phyloP scores from a whole-genome alignment of 2,329 filamentous ascomycete genomes.

The Neonectria coccinea region DNA sequence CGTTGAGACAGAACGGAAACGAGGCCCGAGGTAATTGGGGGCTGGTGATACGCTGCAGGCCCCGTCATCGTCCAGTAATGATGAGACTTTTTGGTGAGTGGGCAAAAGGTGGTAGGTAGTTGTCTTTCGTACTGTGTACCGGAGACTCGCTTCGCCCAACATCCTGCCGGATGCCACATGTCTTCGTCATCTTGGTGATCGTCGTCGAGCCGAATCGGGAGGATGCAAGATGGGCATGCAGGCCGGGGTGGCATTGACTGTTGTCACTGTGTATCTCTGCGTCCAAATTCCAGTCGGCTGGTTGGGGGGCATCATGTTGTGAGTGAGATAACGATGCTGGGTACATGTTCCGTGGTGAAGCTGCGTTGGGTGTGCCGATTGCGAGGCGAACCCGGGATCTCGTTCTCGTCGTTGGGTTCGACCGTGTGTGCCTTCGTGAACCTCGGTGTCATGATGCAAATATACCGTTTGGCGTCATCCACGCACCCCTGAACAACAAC shows the following conservation, averaged over 20 bases:
- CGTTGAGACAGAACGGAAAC: not conserved
- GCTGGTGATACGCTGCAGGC: not conserved
- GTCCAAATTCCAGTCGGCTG: not conserved
- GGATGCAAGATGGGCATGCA: slow-evolving; percentile 27
- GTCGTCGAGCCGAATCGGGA: slow-evolving; percentile 26
- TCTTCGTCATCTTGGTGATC: slow-evolving; percentile 12
- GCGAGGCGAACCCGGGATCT: not conserved
- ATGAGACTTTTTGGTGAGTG: too few species aligned
- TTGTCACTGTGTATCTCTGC: not conserved
- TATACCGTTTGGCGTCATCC: not conserved
- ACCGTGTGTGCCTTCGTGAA: not conserved
- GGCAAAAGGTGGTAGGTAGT: not conserved
- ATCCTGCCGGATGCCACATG: slow-evolving; percentile 1
- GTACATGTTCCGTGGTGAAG: not conserved
- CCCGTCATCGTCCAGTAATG: not conserved
- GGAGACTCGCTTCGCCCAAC: not conserved
- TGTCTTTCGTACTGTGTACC: not conserved
- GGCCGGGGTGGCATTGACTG: slow-evolving; percentile 7
- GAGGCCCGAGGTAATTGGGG: not conserved
- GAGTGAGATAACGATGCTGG: slow-evolving; percentile 4
- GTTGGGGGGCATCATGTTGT: not conserved
- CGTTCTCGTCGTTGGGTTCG: not conserved
- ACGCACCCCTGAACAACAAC: not conserved
- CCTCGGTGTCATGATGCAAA: not conserved
- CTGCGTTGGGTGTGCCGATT: slow-evolving; percentile 1